These are phyloP conservation scores for Diutina siamensis DNA, from an alignment of 1,139 yeast genomes.

Conservation along the genomic window DNA sequence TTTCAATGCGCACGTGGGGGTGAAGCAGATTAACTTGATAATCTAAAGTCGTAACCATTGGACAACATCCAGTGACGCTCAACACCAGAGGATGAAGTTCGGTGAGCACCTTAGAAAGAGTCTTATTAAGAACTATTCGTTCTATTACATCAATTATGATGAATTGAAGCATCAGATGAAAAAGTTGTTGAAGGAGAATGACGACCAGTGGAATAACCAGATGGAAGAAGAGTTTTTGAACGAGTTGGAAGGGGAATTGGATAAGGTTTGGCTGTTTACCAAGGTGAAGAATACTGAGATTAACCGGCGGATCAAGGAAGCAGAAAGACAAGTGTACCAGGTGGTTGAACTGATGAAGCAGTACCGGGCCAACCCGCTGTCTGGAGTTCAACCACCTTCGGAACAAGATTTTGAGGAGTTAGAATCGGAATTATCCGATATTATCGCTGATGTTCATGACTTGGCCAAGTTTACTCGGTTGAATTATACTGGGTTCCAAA, in stretches of 20 bases:
- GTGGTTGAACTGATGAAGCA: slow-evolving; percentile 37
- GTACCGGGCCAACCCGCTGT: slow-evolving; percentile 9
- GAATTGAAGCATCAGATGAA: slow-evolving; percentile 76
- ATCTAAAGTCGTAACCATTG: background rate
- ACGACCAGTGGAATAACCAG: slow-evolving; percentile 55
- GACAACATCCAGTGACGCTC: background rate
- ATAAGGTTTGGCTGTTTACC: slow-evolving; percentile 84
- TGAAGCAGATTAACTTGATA: too few species aligned
- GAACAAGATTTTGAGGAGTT: slow-evolving; percentile 85
- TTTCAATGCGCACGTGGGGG: background rate
- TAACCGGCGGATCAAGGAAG: slow-evolving; percentile 68
- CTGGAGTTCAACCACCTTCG: slow-evolving; percentile 18
- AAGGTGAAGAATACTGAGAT: slow-evolving; percentile 81
- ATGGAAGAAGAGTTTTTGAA: slow-evolving; percentile 74
- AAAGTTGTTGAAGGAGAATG: slow-evolving; percentile 45
- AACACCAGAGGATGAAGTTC: slow-evolving; percentile 40
- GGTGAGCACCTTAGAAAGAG: slow-evolving; percentile 70
- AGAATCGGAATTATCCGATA: slow-evolving; percentile 84
- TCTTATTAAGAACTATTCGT: slow-evolving; percentile 72
- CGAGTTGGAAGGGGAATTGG: slow-evolving; percentile 68
- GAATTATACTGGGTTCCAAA: slow-evolving; percentile 93
- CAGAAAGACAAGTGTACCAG: slow-evolving; percentile 54
- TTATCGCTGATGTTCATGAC: slow-evolving; percentile 96
- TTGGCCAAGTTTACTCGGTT: slow-evolving; percentile 85
- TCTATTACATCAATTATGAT: slow-evolving; percentile 83